Conservation (phyloP, 1,284 basidiomycete species). For the Ganoderma resinaceum region DNA sequence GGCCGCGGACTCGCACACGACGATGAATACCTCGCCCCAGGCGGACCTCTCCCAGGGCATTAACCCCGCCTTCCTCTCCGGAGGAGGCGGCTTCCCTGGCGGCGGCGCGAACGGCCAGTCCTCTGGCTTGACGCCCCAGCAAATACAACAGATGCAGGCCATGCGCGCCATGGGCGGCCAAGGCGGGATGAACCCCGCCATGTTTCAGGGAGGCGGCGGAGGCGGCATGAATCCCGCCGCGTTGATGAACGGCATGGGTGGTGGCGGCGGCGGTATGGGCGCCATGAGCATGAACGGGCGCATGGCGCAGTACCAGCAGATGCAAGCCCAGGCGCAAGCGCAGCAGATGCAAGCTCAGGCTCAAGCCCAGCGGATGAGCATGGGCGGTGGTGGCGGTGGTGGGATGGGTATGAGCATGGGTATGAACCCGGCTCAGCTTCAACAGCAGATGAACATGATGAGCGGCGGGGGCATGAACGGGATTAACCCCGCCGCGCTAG, state of each 20-base stretch:
- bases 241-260: conserved; percentile 30
- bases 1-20: conserved; percentile 1
- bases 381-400: conserved; percentile 17
- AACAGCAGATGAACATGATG: conserved; percentile 28
- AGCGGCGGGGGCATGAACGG: conserved; percentile 20
- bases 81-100: conserved; percentile 13
- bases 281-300: conserved; percentile 27
- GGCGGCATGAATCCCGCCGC: conserved; percentile 33
- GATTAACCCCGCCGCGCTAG: conserved; percentile 22
- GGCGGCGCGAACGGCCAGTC: conserved; percentile 10
- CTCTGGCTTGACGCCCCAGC: conserved; percentile 25
- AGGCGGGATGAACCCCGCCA: conserved; percentile 30
- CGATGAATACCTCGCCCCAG: conserved; percentile 29
- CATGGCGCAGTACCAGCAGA: conserved; percentile 30
- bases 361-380: conserved; percentile 25
- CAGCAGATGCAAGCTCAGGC: conserved; percentile 31
- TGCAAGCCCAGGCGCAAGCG: conserved; percentile 28
- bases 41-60: conserved; percentile 33
- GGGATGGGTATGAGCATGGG: conserved; percentile 17
- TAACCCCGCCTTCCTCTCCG: conserved; percentile 36
- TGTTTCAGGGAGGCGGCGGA: conserved; percentile 30
- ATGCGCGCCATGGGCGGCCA: conserved; percentile 27
- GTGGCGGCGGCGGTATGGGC: conserved; percentile 22
- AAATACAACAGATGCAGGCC: conserved; percentile 35
- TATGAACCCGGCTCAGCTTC: conserved; percentile 29